Conservation (phyloP, 2,329 filamentous ascomycete genomes). For the Thelonectria olida region DNA sequence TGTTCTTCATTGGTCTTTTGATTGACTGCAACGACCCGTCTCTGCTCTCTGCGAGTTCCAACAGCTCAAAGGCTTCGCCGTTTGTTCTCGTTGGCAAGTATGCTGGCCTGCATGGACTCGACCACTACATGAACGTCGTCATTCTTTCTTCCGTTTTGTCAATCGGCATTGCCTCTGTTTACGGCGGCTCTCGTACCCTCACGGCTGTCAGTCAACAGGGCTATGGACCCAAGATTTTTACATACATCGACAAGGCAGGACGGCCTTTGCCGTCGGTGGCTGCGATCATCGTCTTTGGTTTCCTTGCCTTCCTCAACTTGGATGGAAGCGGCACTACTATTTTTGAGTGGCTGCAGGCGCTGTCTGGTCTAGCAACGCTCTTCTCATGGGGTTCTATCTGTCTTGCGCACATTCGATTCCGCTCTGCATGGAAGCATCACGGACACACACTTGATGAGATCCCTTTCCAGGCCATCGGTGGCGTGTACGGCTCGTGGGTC, state of each 20-base stretch:
- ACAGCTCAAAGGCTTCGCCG: constrained; percentile 48
- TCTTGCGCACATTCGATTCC: constrained; percentile 69
- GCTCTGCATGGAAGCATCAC: constrained; percentile 64
- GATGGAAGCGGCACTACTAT: constrained; percentile 56
- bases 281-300: constrained; percentile 53
- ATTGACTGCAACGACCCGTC: constrained; percentile 50
- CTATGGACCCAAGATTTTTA: constrained; percentile 60
- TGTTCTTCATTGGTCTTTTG: constrained; percentile 56
- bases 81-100: constrained; percentile 59
- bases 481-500: constrained; percentile 68
- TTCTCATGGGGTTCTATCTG: constrained; percentile 73
- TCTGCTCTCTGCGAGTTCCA: constrained; percentile 45
- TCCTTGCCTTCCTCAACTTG: constrained; percentile 56
- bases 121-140: constrained; percentile 60
- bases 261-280: constrained; percentile 56
- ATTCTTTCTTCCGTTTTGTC: constrained; percentile 62
- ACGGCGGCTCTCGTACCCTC: constrained; percentile 62
- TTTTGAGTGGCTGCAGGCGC: constrained; percentile 70
- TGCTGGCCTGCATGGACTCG: constrained; percentile 55
- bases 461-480: constrained; percentile 62
- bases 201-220: constrained; percentile 63
- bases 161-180: constrained; percentile 61
- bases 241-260: constrained; percentile 61
- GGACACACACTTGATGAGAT: constrained; percentile 70
- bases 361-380: constrained; percentile 68